A percentile compares a stretch with the other conserved stretches of the same genome.
These are phyloP conservation scores for Diaporthe sp. DNA, from an alignment of 2,329 filamentous ascomycete species.

Conservation along the genomic window DNA sequence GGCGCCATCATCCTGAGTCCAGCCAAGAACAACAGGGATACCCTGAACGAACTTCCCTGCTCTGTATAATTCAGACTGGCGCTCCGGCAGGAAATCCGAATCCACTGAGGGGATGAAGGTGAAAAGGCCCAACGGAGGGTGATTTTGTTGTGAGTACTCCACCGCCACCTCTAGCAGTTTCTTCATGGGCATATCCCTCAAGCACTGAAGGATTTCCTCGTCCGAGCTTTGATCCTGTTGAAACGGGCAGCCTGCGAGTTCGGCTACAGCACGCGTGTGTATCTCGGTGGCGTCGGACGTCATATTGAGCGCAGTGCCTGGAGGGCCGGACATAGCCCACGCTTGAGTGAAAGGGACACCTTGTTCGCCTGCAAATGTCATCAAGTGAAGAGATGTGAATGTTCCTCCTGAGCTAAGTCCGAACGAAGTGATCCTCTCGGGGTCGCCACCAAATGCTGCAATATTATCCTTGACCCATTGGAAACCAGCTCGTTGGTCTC, in stretches of 20 bases:
- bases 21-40: constrained; percentile 45
- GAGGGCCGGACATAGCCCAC: constrained; percentile 51
- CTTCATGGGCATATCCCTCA: constrained; percentile 43
- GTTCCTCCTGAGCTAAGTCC: constrained; percentile 44
- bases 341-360: constrained; percentile 49
- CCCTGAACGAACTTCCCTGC: constrained; percentile 37
- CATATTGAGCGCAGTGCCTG: constrained; percentile 49
- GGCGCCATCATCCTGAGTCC: constrained; percentile 47
- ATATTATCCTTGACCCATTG: constrained; percentile 49
- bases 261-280: constrained; percentile 45
- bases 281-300: constrained; percentile 46
- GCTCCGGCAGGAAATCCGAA: constrained; percentile 45
- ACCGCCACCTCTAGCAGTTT: constrained; percentile 44
- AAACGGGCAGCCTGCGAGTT: constrained; percentile 39
- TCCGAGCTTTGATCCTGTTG: neutral
- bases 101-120: constrained; percentile 49
- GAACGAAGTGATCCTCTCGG: constrained; percentile 43
- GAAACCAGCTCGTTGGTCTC: constrained; percentile 44
- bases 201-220: constrained; percentile 41
- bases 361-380: constrained; percentile 46
- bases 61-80: constrained; percentile 41
- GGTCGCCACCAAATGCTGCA: constrained; percentile 45
- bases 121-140: constrained; percentile 44
- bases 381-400: constrained; percentile 44
- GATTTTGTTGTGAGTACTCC: constrained; percentile 45